phyloP scores from a whole-genome alignment of 2,329 filamentous ascomycete genomes.

The Alternaria alternata region DNA sequence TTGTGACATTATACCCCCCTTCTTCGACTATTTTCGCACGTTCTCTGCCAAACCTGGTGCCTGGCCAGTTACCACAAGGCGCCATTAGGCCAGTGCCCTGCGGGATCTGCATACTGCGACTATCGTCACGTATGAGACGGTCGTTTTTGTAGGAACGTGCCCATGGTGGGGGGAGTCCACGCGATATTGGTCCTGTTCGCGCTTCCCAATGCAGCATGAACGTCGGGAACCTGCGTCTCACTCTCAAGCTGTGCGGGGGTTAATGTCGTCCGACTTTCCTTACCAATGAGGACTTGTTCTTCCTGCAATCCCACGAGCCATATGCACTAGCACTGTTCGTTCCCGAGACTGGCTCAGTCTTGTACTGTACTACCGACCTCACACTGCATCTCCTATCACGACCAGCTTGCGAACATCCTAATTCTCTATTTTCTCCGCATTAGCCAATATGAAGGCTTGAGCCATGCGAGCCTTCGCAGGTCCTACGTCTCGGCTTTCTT shows the following conservation, averaged over 20 bases:
- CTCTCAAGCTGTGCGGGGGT: conserved; percentile 9
- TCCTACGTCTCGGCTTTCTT: conserved; percentile 3
- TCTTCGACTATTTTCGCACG: conserved; percentile 15
- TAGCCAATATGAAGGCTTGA: conserved; percentile 4
- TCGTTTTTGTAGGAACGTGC: conserved; percentile 30
- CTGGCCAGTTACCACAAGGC: conserved; percentile 16
- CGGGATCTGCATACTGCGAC: conserved; percentile 28
- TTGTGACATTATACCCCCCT: conserved; percentile 31
- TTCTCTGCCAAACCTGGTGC: conserved; percentile 9
- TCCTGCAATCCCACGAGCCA: conserved; percentile 6
- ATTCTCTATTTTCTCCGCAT: background rate
- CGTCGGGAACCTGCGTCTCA: conserved; percentile 28
- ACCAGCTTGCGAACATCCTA: background rate
- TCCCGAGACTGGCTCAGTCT: background rate
- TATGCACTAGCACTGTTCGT: background rate
- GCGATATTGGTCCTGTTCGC: conserved; percentile 21
- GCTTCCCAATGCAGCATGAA: conserved; percentile 21
- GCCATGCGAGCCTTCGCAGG: conserved; percentile 5
- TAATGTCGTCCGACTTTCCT: conserved; percentile 2
- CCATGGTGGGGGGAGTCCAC: conserved; percentile 14
- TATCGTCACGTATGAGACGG: conserved; percentile 31
- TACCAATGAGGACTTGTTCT: conserved; percentile 6
- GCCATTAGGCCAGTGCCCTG: conserved; percentile 18
- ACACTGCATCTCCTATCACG: conserved; percentile 2
- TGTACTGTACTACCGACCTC: background rate